Evolutionary conservation across 768 basidiomycete genomes (phyloP).

Genomic region (Hericium coralloides): DNA sequence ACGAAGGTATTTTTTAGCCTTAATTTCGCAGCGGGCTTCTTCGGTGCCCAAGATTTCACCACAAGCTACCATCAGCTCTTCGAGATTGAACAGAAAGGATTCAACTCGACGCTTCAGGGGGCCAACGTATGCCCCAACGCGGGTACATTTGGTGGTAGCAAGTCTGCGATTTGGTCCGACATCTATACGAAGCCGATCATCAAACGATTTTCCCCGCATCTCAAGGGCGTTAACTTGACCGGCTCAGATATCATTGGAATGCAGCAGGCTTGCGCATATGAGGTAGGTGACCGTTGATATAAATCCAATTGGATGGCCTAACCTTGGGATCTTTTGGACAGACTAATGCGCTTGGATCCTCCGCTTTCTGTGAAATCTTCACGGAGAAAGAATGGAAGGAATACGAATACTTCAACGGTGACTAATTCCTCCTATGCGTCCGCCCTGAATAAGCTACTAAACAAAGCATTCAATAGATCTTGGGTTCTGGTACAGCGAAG

Average conservation of each 20-base stretch:
- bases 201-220: conserved; percentile 24
- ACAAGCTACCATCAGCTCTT: conserved; percentile 38
- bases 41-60: conserved; percentile 32
- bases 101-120: conserved; percentile 40
- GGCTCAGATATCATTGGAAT: conserved; percentile 23
- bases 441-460: too few species aligned
- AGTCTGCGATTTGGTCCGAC: conserved; percentile 24
- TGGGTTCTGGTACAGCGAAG: conserved; percentile 28
- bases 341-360: conserved; percentile 42
- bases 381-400: conserved; percentile 43
- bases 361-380: conserved; percentile 40
- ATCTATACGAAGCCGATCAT: conserved; percentile 31
- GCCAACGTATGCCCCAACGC: conserved; percentile 26
- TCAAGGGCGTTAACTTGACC: conserved; percentile 25
- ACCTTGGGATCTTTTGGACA: conserved; percentile 5
- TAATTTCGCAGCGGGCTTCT: conserved; percentile 44
- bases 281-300: conserved; percentile 14
- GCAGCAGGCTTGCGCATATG: conserved; percentile 32
- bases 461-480: conserved; percentile 7
- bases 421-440: background rate
- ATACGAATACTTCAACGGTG: conserved; percentile 22
- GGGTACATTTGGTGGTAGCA: conserved; percentile 13
- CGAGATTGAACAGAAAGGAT: conserved; percentile 33
- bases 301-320: conserved; percentile 22
- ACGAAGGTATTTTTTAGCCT: conserved; percentile 15